Conservation (phyloP, 2,329 filamentous ascomycete species). For the Ophiocordyceps robertsii region DNA sequence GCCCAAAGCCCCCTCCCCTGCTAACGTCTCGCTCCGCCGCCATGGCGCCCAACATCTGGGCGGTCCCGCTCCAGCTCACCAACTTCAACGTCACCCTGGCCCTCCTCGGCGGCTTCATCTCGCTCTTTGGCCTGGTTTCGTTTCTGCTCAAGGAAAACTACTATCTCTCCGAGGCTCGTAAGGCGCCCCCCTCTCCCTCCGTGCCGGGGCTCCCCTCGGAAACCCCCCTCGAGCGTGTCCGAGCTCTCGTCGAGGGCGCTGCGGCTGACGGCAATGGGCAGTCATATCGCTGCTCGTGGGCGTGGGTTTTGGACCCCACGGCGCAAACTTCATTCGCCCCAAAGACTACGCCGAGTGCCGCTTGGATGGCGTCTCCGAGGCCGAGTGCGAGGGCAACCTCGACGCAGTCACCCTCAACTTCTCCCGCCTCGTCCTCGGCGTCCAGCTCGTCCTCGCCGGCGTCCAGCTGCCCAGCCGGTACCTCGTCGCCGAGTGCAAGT, state of each 20-base stretch:
- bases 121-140: conserved; percentile 79
- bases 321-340: conserved; percentile 61
- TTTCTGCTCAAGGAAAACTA: conserved; percentile 82
- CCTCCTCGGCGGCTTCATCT: conserved; percentile 74
- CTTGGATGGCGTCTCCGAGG: conserved; percentile 6
- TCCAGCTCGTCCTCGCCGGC: conserved; percentile 80
- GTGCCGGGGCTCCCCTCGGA: neutral
- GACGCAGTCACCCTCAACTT: conserved; percentile 71
- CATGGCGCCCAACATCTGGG: conserved; percentile 14
- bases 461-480: conserved; percentile 80
- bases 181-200: conserved; percentile 14
- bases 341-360: conserved; percentile 52
- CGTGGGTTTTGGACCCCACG: conserved; percentile 65
- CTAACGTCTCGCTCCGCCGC: conserved; percentile 7
- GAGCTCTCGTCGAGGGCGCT: no score
- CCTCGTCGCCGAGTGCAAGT: conserved; percentile 63
- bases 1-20: conserved; percentile 2
- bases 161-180: conserved; percentile 82
- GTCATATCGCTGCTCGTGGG: conserved; percentile 77
- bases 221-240: no score
- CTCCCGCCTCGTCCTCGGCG: conserved; percentile 72
- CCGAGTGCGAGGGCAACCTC: conserved; percentile 36
- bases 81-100: conserved; percentile 81
- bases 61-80: conserved; percentile 38
- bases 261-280: neutral